Evolutionary conservation across 2,329 filamentous ascomycete genomes (phyloP).

Genomic region (Lasiodiplodia gonubiensis): DNA sequence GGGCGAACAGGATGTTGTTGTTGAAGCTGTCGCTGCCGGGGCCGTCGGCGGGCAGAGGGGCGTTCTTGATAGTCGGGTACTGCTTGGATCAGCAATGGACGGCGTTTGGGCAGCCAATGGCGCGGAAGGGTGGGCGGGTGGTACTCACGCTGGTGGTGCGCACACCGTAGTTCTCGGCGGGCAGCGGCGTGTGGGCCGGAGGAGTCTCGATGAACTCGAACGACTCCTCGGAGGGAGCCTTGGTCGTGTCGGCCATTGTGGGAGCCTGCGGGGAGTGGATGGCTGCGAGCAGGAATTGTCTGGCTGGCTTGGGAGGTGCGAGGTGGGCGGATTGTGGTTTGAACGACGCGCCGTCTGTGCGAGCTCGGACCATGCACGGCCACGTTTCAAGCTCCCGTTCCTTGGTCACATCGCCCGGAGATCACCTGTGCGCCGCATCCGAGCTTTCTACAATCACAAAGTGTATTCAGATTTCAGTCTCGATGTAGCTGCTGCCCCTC

Average conservation of each 20-base stretch:
- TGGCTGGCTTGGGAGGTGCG: not conserved
- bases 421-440: constrained; percentile 17
- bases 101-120: constrained; percentile 39
- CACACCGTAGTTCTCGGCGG: constrained; percentile 64
- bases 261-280: not conserved
- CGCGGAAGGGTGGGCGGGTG: constrained; percentile 32
- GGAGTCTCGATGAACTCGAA: constrained; percentile 74
- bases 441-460: not conserved
- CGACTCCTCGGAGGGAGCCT: constrained; percentile 54
- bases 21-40: constrained; percentile 86
- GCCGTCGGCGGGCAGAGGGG: constrained; percentile 87
- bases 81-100: constrained; percentile 47
- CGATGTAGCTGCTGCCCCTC: not conserved
- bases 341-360: constrained; percentile 3
- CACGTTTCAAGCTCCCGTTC: constrained; percentile 29
- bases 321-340: constrained; percentile 21
- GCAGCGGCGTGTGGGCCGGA: constrained; percentile 58
- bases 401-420: constrained; percentile 2
- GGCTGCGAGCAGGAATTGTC: constrained; percentile 28
- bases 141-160: constrained; percentile 65
- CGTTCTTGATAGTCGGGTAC: constrained; percentile 92
- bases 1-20: constrained; percentile 74
- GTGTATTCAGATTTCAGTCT: not conserved
- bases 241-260: constrained; percentile 43
- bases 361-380: constrained; percentile 24